A percentile compares a stretch with the other conserved stretches of the same genome.
These are phyloP conservation scores for Curvularia lunata DNA, from an alignment of 2,329 filamentous ascomycete genomes.

Conservation along the genomic window DNA sequence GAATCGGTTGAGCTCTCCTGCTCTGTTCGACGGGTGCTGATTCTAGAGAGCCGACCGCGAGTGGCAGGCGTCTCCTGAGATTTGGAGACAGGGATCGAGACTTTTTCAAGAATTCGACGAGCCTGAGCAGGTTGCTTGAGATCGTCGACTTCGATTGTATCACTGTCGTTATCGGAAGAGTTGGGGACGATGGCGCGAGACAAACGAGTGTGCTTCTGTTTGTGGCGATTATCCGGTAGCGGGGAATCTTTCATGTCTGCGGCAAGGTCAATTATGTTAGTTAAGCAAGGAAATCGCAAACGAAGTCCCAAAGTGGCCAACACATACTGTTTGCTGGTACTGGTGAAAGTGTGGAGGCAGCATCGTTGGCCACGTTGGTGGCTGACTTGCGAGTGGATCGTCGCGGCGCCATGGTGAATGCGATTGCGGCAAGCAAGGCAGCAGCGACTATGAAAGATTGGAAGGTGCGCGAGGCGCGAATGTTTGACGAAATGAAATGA, in stretches of 20 bases:
- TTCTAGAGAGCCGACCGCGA: slow-evolving; percentile 17
- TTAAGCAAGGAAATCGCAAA: neutral
- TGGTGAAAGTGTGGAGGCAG: slow-evolving; percentile 11
- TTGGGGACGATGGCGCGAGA: slow-evolving; percentile 41
- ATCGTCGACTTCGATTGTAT: slow-evolving; percentile 20
- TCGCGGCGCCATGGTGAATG: slow-evolving; percentile 30
- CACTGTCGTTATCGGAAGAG: slow-evolving; percentile 41
- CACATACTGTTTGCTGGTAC: slow-evolving; percentile 12
- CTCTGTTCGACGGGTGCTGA: slow-evolving; percentile 19
- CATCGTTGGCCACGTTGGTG: slow-evolving; percentile 13
- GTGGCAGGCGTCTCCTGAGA: slow-evolving; percentile 20
- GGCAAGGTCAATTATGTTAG: slow-evolving; percentile 5
- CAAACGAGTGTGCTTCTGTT: slow-evolving; percentile 27
- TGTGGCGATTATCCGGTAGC: slow-evolving; percentile 18
- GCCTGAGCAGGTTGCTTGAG: slow-evolving; percentile 10
- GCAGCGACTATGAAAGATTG: slow-evolving; percentile 1
- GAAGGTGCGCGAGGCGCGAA: neutral
- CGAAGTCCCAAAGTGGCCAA: neutral
- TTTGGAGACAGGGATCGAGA: slow-evolving; percentile 39
- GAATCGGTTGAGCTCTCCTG: slow-evolving; percentile 39
- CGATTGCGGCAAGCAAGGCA: slow-evolving; percentile 5
- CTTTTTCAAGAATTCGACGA: slow-evolving; percentile 42
- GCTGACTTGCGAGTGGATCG: slow-evolving; percentile 36
- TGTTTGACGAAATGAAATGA: slow-evolving; percentile 1
- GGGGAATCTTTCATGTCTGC: slow-evolving; percentile 15